Conservation (phyloP, 140 eudicot species). For the Stevia rebaudiana region DNA sequence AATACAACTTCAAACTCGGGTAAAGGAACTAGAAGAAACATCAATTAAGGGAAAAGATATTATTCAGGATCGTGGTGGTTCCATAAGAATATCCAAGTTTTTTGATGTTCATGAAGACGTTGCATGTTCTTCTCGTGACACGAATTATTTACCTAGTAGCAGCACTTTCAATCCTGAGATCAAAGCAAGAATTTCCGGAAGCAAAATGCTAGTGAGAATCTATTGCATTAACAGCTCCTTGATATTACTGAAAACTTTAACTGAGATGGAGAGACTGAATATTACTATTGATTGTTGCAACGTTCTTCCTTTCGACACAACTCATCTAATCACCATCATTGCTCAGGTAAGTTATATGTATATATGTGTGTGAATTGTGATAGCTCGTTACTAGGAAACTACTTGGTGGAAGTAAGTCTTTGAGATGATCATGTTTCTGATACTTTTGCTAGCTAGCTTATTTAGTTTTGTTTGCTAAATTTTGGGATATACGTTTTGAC, state of each 20-base stretch:
- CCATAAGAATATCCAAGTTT: slow-evolving; percentile 11
- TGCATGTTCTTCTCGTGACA: slow-evolving; percentile 18
- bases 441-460: too few relatives aligned
- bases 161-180: slow-evolving; percentile 20
- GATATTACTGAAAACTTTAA: slow-evolving; percentile 18
- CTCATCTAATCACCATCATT: slow-evolving; percentile 31
- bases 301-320: slow-evolving; percentile 29
- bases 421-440: too few relatives aligned
- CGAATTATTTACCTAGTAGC: not conserved
- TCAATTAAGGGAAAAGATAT: slow-evolving; percentile 15
- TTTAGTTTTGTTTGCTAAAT: too few relatives aligned
- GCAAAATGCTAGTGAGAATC: slow-evolving; percentile 39
- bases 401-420: not conserved
- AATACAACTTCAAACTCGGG: slow-evolving; percentile 42
- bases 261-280: slow-evolving; percentile 37
- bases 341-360: too few relatives aligned
- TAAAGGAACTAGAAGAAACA: slow-evolving; percentile 40
- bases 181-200: slow-evolving; percentile 27
- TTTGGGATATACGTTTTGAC: too few relatives aligned
- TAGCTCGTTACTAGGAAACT: not conserved
- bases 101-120: slow-evolving; percentile 10
- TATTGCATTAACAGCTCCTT: slow-evolving; percentile 24
- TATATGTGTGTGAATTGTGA: too few relatives aligned
- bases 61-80: slow-evolving; percentile 7
- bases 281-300: slow-evolving; percentile 24